Conservation (phyloP, 2,329 filamentous ascomycete species). For the Rhytidhysteron rufulum region DNA sequence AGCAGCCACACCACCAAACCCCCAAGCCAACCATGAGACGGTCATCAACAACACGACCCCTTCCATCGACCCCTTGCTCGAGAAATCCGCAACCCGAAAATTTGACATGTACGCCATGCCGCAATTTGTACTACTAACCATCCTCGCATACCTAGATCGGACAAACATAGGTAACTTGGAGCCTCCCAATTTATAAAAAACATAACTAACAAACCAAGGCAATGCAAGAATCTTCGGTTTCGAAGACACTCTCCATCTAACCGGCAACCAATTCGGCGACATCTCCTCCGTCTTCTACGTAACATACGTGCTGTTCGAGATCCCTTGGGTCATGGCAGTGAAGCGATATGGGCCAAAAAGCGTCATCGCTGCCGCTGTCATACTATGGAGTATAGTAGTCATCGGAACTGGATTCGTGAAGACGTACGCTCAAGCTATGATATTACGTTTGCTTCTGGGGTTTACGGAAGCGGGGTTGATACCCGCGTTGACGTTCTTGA, state of each 20-base stretch:
- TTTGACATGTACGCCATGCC: slow-evolving; percentile 11
- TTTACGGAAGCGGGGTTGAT: slow-evolving; percentile 24
- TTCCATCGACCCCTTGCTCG: slow-evolving; percentile 12
- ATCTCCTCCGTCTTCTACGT: slow-evolving; percentile 28
- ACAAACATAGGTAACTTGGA: slow-evolving; percentile 5
- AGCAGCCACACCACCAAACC: no score
- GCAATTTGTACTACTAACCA: slow-evolving; percentile 6
- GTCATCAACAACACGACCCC: slow-evolving; percentile 8
- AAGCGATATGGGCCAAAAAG: slow-evolving; percentile 18
- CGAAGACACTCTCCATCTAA: slow-evolving; percentile 28
- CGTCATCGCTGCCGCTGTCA: slow-evolving; percentile 14
- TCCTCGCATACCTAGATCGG: slow-evolving; percentile 10
- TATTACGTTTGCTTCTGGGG: slow-evolving; percentile 23
- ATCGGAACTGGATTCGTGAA: slow-evolving; percentile 28
- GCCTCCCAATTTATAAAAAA: background rate
- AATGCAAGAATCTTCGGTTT: slow-evolving; percentile 22
- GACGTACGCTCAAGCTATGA: slow-evolving; percentile 23
- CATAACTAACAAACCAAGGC: slow-evolving; percentile 11
- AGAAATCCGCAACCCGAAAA: slow-evolving; percentile 7
- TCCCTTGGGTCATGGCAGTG: slow-evolving; percentile 20
- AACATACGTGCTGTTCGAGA: slow-evolving; percentile 19
- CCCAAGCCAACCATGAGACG: background rate
- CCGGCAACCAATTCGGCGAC: slow-evolving; percentile 27
- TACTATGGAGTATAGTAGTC: slow-evolving; percentile 21
- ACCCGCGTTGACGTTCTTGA: slow-evolving; percentile 21